Evolutionary conservation across 169 alveolate species (phyloP).

Genomic region (Plasmodium falciparum): DNA sequence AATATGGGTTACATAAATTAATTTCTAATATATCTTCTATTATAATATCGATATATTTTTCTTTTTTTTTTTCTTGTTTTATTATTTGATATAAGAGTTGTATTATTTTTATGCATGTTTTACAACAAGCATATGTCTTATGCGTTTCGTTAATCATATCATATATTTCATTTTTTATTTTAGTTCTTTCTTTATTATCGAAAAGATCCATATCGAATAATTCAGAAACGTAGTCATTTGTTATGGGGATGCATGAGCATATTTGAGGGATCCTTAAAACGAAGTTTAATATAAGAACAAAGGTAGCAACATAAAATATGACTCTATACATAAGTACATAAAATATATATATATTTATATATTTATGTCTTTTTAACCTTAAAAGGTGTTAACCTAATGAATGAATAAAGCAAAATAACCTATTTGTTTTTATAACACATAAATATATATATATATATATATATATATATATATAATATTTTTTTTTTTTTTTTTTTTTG

Average conservation of each 20-base stretch:
- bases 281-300: no score
- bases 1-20: slow-evolving; percentile 24
- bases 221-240: slow-evolving; percentile 26
- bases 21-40: slow-evolving; percentile 60
- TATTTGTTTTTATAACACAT: no score
- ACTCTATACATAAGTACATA: no score
- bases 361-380: no score
- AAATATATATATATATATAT: no score
- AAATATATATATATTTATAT: no score
- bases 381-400: no score
- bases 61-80: slow-evolving; percentile 32
- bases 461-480: no score
- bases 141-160: slow-evolving; percentile 33
- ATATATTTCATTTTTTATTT: slow-evolving; percentile 50
- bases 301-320: no score
- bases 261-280: no score
- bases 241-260: not conserved
- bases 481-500: no score
- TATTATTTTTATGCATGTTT: slow-evolving; percentile 55
- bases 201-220: slow-evolving; percentile 35
- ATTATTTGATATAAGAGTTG: slow-evolving; percentile 38
- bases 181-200: slow-evolving; percentile 24
- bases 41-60: slow-evolving; percentile 40
- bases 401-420: no score
- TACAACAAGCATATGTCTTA: slow-evolving; percentile 40